Conservation (phyloP, 2,329 filamentous ascomycete genomes). For the Chaetomiaceae sp. region DNA sequence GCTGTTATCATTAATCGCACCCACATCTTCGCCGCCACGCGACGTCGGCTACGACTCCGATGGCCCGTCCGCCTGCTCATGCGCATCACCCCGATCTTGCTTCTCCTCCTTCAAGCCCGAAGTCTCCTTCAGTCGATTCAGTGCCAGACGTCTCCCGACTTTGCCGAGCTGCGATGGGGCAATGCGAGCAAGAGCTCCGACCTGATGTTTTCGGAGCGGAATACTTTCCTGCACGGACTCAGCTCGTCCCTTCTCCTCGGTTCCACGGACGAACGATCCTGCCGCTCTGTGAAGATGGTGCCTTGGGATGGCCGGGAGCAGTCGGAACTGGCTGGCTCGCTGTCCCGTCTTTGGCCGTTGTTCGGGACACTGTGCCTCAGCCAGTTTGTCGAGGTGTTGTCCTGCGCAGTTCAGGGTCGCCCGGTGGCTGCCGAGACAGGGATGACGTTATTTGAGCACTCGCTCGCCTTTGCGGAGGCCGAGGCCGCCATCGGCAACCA, state of each 20-base stretch:
- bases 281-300: constrained; percentile 67
- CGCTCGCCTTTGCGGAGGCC: constrained; percentile 89
- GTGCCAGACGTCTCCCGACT: constrained; percentile 79
- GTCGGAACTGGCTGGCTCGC: constrained; percentile 63
- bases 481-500: constrained; percentile 81
- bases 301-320: constrained; percentile 47
- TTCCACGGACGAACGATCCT: constrained; percentile 68
- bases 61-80: constrained; percentile 67
- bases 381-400: constrained; percentile 83
- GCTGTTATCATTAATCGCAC: constrained; percentile 86
- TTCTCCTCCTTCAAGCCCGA: constrained; percentile 63
- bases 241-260: constrained; percentile 68
- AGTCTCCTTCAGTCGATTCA: constrained; percentile 76
- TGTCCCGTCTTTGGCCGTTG: constrained; percentile 68
- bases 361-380: constrained; percentile 66
- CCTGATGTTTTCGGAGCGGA: constrained; percentile 64
- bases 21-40: constrained; percentile 85
- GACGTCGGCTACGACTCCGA: constrained; percentile 68
- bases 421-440: constrained; percentile 78
- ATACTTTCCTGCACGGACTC: constrained; percentile 63
- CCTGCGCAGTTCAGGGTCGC: constrained; percentile 80
- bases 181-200: constrained; percentile 58
- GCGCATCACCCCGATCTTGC: constrained; percentile 62
- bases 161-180: constrained; percentile 63
- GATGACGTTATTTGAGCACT: constrained; percentile 96